Evolutionary conservation across 768 basidiomycete species (phyloP).

Genomic region (Tylopilus subfusipes): DNA sequence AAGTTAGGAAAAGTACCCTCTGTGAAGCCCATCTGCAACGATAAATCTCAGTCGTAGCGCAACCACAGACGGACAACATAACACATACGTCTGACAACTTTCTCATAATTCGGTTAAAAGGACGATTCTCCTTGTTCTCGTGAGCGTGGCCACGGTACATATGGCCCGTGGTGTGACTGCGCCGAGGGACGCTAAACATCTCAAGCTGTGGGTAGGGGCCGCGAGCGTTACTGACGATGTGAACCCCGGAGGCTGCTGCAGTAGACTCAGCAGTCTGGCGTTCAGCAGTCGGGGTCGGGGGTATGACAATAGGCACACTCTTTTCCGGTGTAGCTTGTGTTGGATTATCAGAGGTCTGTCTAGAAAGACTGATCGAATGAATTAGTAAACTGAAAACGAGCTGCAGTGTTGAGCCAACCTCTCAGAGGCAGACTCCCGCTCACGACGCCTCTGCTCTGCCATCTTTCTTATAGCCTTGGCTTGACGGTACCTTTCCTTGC

Average conservation of each 20-base stretch:
- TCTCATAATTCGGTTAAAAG: slow-evolving; percentile 49
- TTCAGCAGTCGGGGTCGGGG: slow-evolving; percentile 6
- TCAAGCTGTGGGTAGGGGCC: slow-evolving; percentile 61
- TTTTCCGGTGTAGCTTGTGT: slow-evolving; percentile 5
- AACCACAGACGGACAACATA: background rate
- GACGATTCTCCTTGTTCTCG: slow-evolving; percentile 34
- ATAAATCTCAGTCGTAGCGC: slow-evolving; percentile 9
- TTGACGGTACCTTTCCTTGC: slow-evolving; percentile 66
- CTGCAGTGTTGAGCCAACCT: slow-evolving; percentile 19
- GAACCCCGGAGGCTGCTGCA: slow-evolving; percentile 24
- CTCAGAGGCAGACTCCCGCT: slow-evolving; percentile 20
- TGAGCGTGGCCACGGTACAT: slow-evolving; percentile 19
- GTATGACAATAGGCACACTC: background rate
- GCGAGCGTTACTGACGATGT: slow-evolving; percentile 60
- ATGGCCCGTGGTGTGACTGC: slow-evolving; percentile 33
- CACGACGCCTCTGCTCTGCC: slow-evolving; percentile 30
- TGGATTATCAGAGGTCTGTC: slow-evolving; percentile 23
- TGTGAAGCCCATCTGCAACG: slow-evolving; percentile 69
- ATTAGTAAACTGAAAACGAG: slow-evolving; percentile 5
- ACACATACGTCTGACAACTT: slow-evolving; percentile 61
- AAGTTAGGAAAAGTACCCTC: slow-evolving; percentile 53
- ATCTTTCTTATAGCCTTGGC: slow-evolving; percentile 50
- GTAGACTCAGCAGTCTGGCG: slow-evolving; percentile 17
- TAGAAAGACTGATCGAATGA: slow-evolving; percentile 20
- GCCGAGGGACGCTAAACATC: slow-evolving; percentile 54